Evolutionary conservation across 352 stramenopile genomes (phyloP).

Genomic region (Peronospora destructor): DNA sequence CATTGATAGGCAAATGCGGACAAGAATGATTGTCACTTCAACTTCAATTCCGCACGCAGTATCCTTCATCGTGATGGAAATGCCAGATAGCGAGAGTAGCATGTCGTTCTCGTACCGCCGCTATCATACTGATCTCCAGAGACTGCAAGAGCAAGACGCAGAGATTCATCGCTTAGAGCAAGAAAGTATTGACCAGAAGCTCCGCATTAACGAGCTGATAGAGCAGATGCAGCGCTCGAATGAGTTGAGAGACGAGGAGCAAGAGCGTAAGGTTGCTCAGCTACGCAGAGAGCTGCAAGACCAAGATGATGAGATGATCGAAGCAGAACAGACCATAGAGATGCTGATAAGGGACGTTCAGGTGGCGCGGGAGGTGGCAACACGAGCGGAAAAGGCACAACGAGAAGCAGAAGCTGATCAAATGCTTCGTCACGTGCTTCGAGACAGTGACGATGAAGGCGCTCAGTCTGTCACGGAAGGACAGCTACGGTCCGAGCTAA

Average conservation of each 20-base stretch:
- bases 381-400: slow-evolving; percentile 16
- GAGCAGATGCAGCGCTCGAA: slow-evolving; percentile 2
- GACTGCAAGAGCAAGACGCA: neutral
- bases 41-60: slow-evolving; percentile 3
- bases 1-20: neutral
- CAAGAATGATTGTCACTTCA: slow-evolving; percentile 18
- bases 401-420: slow-evolving; percentile 20
- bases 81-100: neutral
- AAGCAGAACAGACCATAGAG: slow-evolving; percentile 1
- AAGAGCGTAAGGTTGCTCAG: neutral
- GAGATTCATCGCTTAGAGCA: slow-evolving; percentile 4
- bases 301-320: slow-evolving; percentile 1
- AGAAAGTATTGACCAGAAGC: slow-evolving; percentile 1
- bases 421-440: slow-evolving; percentile 15
- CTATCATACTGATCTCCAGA: slow-evolving; percentile 1
- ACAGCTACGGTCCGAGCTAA: slow-evolving; percentile 6
- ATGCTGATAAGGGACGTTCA: slow-evolving; percentile 10
- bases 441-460: slow-evolving; percentile 12
- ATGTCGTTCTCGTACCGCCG: neutral
- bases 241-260: neutral
- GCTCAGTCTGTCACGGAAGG: neutral
- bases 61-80: neutral
- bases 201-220: slow-evolving; percentile 1
- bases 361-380: neutral
- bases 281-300: slow-evolving; percentile 4